Conservation (phyloP, 495 filamentous ascomycete genomes). For the Aspergillus coremiiformis region DNA sequence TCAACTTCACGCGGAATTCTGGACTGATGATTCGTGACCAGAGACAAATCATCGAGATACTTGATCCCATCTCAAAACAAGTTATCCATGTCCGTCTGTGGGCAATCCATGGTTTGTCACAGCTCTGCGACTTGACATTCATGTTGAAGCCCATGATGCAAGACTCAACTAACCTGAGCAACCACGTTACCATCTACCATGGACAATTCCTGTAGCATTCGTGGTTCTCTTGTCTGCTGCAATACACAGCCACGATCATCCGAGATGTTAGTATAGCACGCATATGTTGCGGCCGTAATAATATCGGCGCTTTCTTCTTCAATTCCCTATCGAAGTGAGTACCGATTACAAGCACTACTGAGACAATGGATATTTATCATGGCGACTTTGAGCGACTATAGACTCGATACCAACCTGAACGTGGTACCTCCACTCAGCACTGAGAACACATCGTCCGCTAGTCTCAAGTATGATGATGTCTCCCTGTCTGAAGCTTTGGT, state of each 20-base stretch:
- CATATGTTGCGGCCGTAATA: background rate
- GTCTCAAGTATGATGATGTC: conserved; percentile 17
- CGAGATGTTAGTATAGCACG: background rate
- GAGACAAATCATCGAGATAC: too few relatives aligned
- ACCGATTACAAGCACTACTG: background rate
- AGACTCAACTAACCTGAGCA: background rate
- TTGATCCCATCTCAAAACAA: background rate
- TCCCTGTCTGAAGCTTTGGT: conserved; percentile 41
- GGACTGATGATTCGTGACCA: too few relatives aligned
- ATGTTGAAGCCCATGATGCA: background rate
- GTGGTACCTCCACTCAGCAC: background rate
- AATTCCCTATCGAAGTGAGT: background rate
- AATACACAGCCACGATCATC: background rate
- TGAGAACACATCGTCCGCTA: background rate
- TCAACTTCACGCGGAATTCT: background rate
- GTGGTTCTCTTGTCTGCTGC: background rate
- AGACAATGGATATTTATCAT: background rate
- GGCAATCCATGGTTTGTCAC: background rate
- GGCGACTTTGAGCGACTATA: background rate
- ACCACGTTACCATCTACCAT: background rate
- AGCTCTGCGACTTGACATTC: background rate
- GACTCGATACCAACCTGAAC: background rate
- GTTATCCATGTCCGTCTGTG: background rate
- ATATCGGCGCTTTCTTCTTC: too few relatives aligned
- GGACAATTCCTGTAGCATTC: background rate